phyloP scores from a whole-genome alignment of 2,329 filamentous ascomycete species.

The Epichloe scottii region DNA sequence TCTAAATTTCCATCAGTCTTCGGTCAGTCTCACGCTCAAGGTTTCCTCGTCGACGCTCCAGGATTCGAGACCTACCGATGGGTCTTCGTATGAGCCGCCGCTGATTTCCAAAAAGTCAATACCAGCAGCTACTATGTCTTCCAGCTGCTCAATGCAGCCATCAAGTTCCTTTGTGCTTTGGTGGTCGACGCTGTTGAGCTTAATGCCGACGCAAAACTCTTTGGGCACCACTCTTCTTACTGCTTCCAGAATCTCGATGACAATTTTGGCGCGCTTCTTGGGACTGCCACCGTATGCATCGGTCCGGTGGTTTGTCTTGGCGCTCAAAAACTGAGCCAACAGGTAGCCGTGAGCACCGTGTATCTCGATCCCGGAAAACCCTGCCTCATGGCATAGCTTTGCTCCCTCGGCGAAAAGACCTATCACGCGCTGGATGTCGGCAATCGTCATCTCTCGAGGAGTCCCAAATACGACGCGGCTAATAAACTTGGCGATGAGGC shows the following conservation, averaged over 20 bases:
- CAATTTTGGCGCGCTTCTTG: constrained; percentile 33
- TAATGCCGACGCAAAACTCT: constrained; percentile 38
- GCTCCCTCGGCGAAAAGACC: constrained; percentile 40
- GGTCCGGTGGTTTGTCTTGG: constrained; percentile 35
- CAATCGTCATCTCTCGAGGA: constrained; percentile 41
- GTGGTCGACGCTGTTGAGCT: constrained; percentile 46
- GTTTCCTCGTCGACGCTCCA: neutral
- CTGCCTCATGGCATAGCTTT: constrained; percentile 31
- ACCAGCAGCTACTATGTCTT: constrained; percentile 31
- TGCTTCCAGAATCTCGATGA: constrained; percentile 36
- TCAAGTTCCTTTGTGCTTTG: constrained; percentile 31
- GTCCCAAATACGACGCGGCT: constrained; percentile 33
- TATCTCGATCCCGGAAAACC: constrained; percentile 32
- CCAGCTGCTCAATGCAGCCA: constrained; percentile 46
- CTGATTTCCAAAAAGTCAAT: constrained; percentile 59
- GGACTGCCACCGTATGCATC: constrained; percentile 44
- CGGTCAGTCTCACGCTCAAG: neutral
- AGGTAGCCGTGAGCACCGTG: constrained; percentile 46
- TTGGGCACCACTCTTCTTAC: constrained; percentile 24
- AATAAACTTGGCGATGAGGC: constrained; percentile 20
- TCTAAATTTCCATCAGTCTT: neutral
- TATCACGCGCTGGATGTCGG: constrained; percentile 42
- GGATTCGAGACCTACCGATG: constrained; percentile 22
- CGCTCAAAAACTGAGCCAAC: constrained; percentile 41
- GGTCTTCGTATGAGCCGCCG: constrained; percentile 47